Evolutionary conservation across 177 flowering plant species (phyloP), one percentile per base, ranked within the genome.

Genomic region (Tripterygium wilfordii): DNA sequence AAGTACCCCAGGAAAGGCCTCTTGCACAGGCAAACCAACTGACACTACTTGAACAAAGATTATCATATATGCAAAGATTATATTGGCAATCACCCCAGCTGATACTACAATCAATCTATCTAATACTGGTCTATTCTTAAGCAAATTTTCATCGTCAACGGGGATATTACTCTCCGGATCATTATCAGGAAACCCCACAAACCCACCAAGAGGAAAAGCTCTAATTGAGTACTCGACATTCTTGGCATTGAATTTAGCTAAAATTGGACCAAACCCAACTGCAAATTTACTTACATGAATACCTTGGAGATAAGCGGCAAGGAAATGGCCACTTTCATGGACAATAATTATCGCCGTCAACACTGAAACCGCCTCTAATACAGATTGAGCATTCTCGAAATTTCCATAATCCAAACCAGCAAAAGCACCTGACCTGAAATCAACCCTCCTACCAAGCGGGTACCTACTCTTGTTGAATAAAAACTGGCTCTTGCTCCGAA

Each of bases 201-300:
- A 92, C 26, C 99, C 99, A 54, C 96, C 97, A 14, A 92, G 69
- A 15, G 99, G 99, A 56, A 92, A 77, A 29, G 99, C 96, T 52
- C 99, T 80, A 60, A 92, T 33, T 2, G 99, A 92, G 51, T 82
- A 92, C 61, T 92, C 99, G 8, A 92, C 96, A 60, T 88, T 88
- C 0, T 86, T 80, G 0, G 95, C 54, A 67, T 84, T 86, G 55
- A 92, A 85, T 56, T 86, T 88, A 57, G 99, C 99, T 59, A 92
- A 69, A 48, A 88, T 64, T 20, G 99, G 97, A 72, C 99, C 96
- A 63, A 92, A 92, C 51, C 96, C 97, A 59, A 92, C 69, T 5
- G 96, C 91, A 51, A 92, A 92, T 56, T 92, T 92, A 80, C 95
- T 92, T 56, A 88, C 96, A 72, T 79, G 99, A 33, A 92, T 92